Evolutionary conservation across 192 early-diverging fungal genomes (phyloP).

Genomic region (Rhizoclosmatium globosum): DNA sequence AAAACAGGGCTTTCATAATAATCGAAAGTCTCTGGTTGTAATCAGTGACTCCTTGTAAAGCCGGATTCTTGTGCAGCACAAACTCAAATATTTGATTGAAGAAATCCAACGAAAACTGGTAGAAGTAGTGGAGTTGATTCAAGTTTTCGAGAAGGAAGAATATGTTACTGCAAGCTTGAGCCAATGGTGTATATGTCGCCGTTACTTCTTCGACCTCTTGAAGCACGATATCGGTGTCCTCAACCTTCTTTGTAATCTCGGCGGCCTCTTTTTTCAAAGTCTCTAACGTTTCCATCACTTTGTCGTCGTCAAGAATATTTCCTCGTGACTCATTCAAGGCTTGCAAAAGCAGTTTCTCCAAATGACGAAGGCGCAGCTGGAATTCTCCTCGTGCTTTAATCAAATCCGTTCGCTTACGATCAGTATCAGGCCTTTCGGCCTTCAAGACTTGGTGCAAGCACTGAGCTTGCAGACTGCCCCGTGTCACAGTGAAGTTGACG

Average conservation of each 20-base stretch:
- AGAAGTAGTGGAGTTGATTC: constrained; percentile 87
- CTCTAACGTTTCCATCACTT: constrained; percentile 93
- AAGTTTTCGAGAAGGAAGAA: constrained; percentile 99
- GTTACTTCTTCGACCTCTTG: constrained; percentile 95
- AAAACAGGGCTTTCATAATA: constrained; percentile 85
- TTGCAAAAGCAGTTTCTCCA: constrained; percentile 93
- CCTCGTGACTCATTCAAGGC: constrained; percentile 94
- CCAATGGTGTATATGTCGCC: constrained; percentile 88
- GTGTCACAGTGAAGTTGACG: constrained; percentile 99
- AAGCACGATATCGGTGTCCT: constrained; percentile 94
- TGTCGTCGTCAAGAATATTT: constrained; percentile 98
- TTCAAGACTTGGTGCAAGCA: constrained; percentile 96
- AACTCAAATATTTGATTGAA: constrained; percentile 92
- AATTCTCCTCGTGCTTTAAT: constrained; percentile 97
- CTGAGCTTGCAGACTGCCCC: constrained; percentile 95
- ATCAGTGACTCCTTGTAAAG: constrained; percentile 58
- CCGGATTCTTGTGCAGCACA: constrained; percentile 80
- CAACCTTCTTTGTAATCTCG: constrained; percentile 90
- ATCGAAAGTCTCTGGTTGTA: constrained; percentile 74
- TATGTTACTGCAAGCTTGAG: constrained; percentile 88
- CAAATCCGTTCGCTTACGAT: constrained; percentile 89
- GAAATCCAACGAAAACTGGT: constrained; percentile 98
- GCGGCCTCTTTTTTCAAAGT: constrained; percentile 95
- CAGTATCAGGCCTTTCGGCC: constrained; percentile 95
- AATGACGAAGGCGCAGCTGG: constrained; percentile 87